These are phyloP conservation scores for Sideroxylon spinosum DNA, from an alignment of 179 eudicot genomes.

Conservation along the genomic window DNA sequence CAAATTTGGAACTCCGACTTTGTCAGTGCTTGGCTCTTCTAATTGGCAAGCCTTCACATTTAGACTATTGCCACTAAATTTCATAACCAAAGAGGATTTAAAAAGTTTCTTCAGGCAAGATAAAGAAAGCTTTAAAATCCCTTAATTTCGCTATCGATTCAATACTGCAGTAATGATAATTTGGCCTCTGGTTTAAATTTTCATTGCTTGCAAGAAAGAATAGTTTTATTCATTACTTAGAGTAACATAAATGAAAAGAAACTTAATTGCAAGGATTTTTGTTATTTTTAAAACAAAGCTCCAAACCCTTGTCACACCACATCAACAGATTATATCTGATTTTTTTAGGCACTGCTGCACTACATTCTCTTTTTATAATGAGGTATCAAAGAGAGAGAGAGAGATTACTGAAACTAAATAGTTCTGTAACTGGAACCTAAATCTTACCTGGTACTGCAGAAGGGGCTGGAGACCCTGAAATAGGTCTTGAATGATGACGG, in stretches of 20 bases:
- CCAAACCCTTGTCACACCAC: no score
- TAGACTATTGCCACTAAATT: background rate
- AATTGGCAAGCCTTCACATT: no score
- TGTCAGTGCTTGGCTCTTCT: no score
- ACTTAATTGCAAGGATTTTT: background rate
- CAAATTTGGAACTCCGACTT: no score
- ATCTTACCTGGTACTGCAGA: conserved; percentile 45
- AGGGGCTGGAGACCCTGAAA: conserved; percentile 44
- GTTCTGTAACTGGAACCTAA: background rate
- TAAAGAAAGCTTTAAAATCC: background rate
- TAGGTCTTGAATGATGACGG: conserved; percentile 20
- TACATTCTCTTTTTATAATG: background rate
- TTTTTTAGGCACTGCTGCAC: background rate
- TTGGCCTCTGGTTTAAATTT: background rate
- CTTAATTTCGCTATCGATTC: background rate
- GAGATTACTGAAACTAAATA: background rate
- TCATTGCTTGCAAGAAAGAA: background rate
- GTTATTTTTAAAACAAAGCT: background rate
- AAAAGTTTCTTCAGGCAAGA: background rate
- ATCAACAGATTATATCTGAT: no score
- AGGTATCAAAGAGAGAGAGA: background rate
- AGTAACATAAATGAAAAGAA: background rate
- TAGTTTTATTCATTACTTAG: background rate
- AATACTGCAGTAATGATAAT: background rate
- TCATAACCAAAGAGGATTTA: no score